Percentiles rank a stretch among this genome's conserved stretches.
Conservation (phyloP, 1,139 yeast genomes). For the Saccharomycopsis crataegensis region DNA sequence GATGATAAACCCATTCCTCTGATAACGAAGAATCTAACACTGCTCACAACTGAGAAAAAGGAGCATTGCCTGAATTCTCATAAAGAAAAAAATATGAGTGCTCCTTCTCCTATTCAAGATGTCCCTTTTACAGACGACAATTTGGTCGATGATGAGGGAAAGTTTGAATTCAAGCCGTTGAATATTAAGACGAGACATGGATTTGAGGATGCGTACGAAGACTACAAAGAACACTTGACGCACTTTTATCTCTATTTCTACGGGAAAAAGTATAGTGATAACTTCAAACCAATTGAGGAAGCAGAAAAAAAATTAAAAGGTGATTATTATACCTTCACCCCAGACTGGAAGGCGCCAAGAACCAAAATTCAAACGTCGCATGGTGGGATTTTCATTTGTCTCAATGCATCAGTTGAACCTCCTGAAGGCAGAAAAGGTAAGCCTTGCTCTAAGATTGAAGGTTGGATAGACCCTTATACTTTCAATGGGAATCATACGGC, state of each 20-base stretch:
- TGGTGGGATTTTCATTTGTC: constrained; percentile 85
- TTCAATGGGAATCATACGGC: constrained; percentile 73
- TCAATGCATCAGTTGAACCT: constrained; percentile 93
- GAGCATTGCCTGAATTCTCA: too few relatives aligned
- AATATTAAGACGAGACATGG: constrained; percentile 50
- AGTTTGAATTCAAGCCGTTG: constrained; percentile 3
- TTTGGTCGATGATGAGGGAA: neutral
- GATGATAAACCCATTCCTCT: too few relatives aligned
- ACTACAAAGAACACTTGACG: constrained; percentile 55
- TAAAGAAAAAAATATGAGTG: too few relatives aligned
- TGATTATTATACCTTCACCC: constrained; percentile 56
- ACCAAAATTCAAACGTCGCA: constrained; percentile 92
- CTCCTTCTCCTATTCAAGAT: too few relatives aligned
- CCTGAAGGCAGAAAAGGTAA: constrained; percentile 84
- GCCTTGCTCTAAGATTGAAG: constrained; percentile 88
- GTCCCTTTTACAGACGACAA: too few relatives aligned
- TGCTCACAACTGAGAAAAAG: too few relatives aligned
- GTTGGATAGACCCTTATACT: constrained; percentile 89
- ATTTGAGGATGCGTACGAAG: constrained; percentile 57
- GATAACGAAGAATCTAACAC: too few relatives aligned
- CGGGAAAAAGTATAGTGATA: constrained; percentile 86
- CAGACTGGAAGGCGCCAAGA: constrained; percentile 87
- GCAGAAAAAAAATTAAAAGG: constrained; percentile 39
- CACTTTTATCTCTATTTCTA: constrained; percentile 75
- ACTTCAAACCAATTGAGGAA: constrained; percentile 73